Conservation (phyloP, 305 asterid species). For the Plantago coronopus region DNA sequence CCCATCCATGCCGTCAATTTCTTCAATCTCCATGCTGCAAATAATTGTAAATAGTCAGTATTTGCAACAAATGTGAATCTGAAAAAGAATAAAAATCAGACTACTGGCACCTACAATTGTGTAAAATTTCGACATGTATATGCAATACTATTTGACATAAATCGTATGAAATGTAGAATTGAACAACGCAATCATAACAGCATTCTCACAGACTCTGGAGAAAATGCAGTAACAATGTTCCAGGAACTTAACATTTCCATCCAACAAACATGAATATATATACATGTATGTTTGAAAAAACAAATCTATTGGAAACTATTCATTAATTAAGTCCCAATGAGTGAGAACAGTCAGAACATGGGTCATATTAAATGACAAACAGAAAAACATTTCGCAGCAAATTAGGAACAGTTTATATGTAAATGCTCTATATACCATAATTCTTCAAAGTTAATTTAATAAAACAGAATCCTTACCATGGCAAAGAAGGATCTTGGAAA, state of each 20-base stretch:
- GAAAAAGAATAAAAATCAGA: neutral
- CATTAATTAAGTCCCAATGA: constrained; percentile 14
- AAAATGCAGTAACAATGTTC: neutral
- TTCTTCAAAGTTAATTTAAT: too few species aligned
- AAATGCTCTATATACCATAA: neutral
- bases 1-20: constrained; percentile 85
- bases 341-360: constrained; percentile 19
- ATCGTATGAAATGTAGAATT: neutral
- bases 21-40: constrained; percentile 94
- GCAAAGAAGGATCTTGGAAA: constrained; percentile 16
- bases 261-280: constrained; percentile 3
- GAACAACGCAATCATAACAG: constrained; percentile 2
- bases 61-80: neutral
- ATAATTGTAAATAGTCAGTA: constrained; percentile 19
- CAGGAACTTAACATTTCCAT: neutral
- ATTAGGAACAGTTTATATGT: constrained; percentile 2
- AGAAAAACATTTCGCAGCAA: constrained; percentile 24
- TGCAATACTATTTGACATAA: neutral
- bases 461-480: constrained; percentile 8
- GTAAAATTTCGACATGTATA: neutral
- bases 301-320: neutral
- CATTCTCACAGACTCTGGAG: neutral
- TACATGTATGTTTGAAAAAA: neutral
- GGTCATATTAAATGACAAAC: constrained; percentile 16
- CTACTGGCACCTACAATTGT: neutral